Conservation (phyloP, 768 basidiomycete genomes). For the Trametes meyenii region DNA sequence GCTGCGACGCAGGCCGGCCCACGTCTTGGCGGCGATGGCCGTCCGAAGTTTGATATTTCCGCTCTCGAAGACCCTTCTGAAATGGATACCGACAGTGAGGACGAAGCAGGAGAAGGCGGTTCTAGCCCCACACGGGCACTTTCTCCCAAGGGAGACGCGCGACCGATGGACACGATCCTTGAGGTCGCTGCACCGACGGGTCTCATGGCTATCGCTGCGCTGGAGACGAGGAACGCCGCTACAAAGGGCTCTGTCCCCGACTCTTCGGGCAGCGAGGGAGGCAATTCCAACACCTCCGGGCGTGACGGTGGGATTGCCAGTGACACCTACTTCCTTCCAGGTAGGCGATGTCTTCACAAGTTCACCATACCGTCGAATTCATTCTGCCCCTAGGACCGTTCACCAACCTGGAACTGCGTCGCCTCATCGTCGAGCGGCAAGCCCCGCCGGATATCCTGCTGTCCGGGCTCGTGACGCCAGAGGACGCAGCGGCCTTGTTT, state of each 20-base stretch:
- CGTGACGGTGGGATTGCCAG: slow-evolving; percentile 23
- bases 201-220: slow-evolving; percentile 15
- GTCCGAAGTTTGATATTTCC: slow-evolving; percentile 33
- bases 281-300: background rate
- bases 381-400: slow-evolving; percentile 28
- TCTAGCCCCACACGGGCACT: slow-evolving; percentile 21
- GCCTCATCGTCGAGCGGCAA: slow-evolving; percentile 38
- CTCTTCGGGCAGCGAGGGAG: slow-evolving; percentile 8
- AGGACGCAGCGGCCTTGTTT: slow-evolving; percentile 34
- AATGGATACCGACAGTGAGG: slow-evolving; percentile 28
- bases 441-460: slow-evolving; percentile 36
- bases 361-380: background rate
- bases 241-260: background rate
- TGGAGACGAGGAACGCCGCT: slow-evolving; percentile 14
- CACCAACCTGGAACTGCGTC: slow-evolving; percentile 34
- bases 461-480: slow-evolving; percentile 35
- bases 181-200: slow-evolving; percentile 26
- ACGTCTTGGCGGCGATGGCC: slow-evolving; percentile 25
- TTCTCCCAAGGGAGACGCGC: slow-evolving; percentile 13
- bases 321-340: slow-evolving; percentile 29
- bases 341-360: slow-evolving; percentile 10
- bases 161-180: slow-evolving; percentile 22
- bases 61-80: slow-evolving; percentile 35
- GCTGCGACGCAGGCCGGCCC: slow-evolving; percentile 23
- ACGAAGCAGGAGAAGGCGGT: slow-evolving; percentile 21